phyloP scores from a whole-genome alignment of 2,329 filamentous ascomycete species.

The Cadophora sp. region DNA sequence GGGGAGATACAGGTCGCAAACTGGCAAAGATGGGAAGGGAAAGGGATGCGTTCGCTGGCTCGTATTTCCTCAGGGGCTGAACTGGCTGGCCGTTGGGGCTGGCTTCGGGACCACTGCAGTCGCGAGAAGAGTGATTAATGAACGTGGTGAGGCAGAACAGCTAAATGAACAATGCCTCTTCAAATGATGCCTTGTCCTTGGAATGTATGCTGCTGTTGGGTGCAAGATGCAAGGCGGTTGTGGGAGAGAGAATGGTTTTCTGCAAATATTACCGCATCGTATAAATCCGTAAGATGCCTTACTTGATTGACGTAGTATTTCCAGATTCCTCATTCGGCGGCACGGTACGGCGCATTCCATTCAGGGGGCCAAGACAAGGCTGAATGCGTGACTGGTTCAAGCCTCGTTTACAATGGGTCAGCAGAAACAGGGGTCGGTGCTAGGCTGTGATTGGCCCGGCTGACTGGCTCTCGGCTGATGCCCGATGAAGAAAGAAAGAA shows the following conservation, averaged over 20 bases:
- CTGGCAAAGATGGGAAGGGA: background rate
- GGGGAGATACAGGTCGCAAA: background rate
- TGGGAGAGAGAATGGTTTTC: constrained; percentile 1
- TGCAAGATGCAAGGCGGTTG: background rate
- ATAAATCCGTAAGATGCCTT: background rate
- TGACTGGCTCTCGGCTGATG: background rate
- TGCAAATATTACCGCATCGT: background rate
- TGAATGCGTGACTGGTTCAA: background rate
- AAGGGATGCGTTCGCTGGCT: background rate
- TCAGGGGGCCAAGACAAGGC: constrained; percentile 1
- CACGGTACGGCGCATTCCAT: background rate
- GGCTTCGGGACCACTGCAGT: background rate
- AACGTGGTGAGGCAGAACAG: background rate
- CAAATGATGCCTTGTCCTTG: background rate
- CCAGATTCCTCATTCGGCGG: too few species aligned
- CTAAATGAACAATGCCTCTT: background rate
- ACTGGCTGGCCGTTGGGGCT: background rate
- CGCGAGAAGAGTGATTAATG: background rate
- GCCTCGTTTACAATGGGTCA: background rate
- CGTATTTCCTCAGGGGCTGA: constrained; percentile 7
- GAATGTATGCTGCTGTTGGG: background rate
- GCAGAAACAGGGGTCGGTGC: background rate
- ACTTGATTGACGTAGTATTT: background rate
- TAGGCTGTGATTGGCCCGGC: background rate
- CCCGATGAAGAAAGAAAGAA: background rate